phyloP scores from a whole-genome alignment of 75 land plant species.

The Pinus albicaulis region DNA sequence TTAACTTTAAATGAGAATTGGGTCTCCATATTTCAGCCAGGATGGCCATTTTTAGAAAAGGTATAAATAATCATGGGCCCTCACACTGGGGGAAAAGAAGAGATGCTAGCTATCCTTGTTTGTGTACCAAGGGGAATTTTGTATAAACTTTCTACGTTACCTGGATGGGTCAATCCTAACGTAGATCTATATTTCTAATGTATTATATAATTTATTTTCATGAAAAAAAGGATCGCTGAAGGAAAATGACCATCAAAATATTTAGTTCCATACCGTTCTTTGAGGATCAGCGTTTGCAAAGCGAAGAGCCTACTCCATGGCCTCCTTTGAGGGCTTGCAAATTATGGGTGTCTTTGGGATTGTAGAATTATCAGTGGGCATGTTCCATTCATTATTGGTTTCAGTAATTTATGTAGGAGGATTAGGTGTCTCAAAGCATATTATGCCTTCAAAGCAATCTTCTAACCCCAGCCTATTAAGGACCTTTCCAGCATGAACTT shows the following conservation, averaged over 20 bases:
- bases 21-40: too few relatives aligned
- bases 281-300: conserved; percentile 26
- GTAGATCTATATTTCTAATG: too few relatives aligned
- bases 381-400: neutral
- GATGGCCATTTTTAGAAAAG: too few relatives aligned
- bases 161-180: too few relatives aligned
- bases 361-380: neutral
- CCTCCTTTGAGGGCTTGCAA: conserved; percentile 67
- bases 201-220: too few relatives aligned
- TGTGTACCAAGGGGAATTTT: too few relatives aligned
- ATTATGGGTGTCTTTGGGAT: conserved; percentile 58
- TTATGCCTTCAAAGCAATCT: conserved; percentile 81
- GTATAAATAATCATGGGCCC: too few relatives aligned
- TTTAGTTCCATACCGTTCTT: conserved; percentile 28
- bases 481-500: conserved; percentile 56
- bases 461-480: conserved; percentile 65
- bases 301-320: conserved; percentile 54
- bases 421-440: conserved; percentile 86
- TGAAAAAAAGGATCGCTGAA: neutral
- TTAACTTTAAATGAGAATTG: too few relatives aligned
- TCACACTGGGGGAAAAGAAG: too few relatives aligned
- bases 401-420: conserved; percentile 24
- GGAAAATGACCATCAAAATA: neutral
- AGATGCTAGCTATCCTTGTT: too few relatives aligned
- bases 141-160: too few relatives aligned